Percentiles rank a stretch among this genome's conserved stretches.
phyloP scores from a whole-genome alignment of 345 rosid genomes.

The Hibiscus tridactylites region DNA sequence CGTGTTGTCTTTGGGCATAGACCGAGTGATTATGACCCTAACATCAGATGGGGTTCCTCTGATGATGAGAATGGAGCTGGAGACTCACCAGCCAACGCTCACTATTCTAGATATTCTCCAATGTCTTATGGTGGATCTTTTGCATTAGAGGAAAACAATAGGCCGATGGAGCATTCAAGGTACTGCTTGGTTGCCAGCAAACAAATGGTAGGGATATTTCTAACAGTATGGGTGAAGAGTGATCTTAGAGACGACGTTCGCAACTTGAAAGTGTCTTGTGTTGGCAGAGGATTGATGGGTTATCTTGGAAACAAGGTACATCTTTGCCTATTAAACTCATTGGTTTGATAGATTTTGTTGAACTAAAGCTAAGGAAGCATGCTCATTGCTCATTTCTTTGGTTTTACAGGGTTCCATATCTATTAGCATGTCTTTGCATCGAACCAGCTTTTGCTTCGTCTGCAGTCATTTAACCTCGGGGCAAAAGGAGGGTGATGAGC shows the following conservation, averaged over 20 bases:
- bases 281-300: conserved; percentile 99
- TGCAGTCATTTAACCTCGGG: conserved; percentile 97
- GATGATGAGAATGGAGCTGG: conserved; percentile 70
- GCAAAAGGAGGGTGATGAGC: conserved; percentile 95
- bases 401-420: conserved; percentile 88
- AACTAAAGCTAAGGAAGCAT: conserved; percentile 5
- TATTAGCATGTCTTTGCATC: conserved; percentile 92
- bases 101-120: conserved; percentile 43
- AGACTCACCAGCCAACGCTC: conserved; percentile 44
- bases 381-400: conserved; percentile 17
- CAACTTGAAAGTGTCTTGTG: conserved; percentile 90
- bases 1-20: conserved; percentile 54
- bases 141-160: conserved; percentile 47
- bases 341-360: conserved; percentile 11
- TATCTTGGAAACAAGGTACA: conserved; percentile 96
- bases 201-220: conserved; percentile 96
- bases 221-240: conserved; percentile 87
- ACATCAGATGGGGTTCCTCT: conserved; percentile 60
- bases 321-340: conserved; percentile 4
- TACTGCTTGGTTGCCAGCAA: conserved; percentile 92
- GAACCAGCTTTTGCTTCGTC: conserved; percentile 92
- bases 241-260: conserved; percentile 63
- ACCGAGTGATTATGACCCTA: conserved; percentile 60
- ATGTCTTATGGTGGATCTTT: conserved; percentile 39
- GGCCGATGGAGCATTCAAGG: conserved; percentile 41